phyloP scores from a whole-genome alignment of 2,329 filamentous ascomycete genomes.

The Periconia macrospinosa region DNA sequence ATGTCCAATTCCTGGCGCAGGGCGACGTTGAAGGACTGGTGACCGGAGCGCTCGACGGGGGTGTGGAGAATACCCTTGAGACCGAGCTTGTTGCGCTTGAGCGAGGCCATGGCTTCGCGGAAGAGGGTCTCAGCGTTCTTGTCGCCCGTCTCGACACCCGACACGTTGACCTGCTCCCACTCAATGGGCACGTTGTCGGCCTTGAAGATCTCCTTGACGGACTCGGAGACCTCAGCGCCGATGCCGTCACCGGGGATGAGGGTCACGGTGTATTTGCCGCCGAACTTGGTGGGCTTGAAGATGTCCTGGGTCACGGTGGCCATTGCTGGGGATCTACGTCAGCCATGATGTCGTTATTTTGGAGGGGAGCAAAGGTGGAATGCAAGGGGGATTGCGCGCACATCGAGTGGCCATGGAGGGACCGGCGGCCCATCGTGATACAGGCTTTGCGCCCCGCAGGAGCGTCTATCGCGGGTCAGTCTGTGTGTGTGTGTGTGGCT shows the following conservation, averaged over 20 bases:
- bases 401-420: slow-evolving; percentile 58
- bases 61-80: slow-evolving; percentile 99
- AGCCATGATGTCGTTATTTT: slow-evolving; percentile 15
- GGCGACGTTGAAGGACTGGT: slow-evolving; percentile 99
- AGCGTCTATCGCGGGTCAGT: slow-evolving; percentile 52
- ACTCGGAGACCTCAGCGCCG: slow-evolving; percentile 95
- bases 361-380: background rate
- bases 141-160: slow-evolving; percentile 80
- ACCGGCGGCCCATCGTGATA: slow-evolving; percentile 50
- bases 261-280: slow-evolving; percentile 98
- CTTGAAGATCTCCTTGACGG: slow-evolving; percentile 99
- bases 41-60: slow-evolving; percentile 91
- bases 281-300: slow-evolving; percentile 98
- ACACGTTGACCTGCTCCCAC: slow-evolving; percentile 98
- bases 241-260: slow-evolving; percentile 99
- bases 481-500: slow-evolving; percentile 12
- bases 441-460: slow-evolving; percentile 56
- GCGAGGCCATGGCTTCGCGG: slow-evolving; percentile 89
- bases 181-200: slow-evolving; percentile 98
- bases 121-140: slow-evolving; percentile 94
- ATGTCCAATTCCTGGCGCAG: slow-evolving; percentile 99
- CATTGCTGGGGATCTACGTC: slow-evolving; percentile 26
- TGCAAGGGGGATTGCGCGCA: slow-evolving; percentile 39
- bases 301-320: slow-evolving; percentile 86
- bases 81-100: slow-evolving; percentile 98